phyloP scores from a whole-genome alignment of 1,284 basidiomycete species.

The Papiliotrema flavescens region DNA sequence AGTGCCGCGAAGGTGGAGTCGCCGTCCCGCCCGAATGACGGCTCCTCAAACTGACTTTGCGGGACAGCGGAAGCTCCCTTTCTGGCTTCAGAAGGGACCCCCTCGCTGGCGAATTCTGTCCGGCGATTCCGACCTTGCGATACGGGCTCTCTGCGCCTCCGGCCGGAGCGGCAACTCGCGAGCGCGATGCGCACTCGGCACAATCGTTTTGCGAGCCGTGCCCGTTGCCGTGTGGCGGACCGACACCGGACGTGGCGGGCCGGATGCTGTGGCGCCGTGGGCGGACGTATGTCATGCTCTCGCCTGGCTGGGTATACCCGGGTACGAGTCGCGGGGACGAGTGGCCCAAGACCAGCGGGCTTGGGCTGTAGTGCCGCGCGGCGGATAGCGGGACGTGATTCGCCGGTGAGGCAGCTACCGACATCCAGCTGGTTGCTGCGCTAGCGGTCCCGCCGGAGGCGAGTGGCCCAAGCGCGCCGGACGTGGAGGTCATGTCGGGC shows the following conservation, averaged over 20 bases:
- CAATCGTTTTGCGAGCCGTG: not conserved
- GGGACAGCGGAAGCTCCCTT: not conserved
- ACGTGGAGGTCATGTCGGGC: slow-evolving; percentile 27
- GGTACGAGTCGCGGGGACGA: not conserved
- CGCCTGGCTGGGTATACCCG: not conserved
- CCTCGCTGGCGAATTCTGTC: not conserved
- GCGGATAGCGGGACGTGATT: slow-evolving; percentile 28
- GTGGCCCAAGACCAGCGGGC: no score
- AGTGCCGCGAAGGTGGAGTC: not conserved
- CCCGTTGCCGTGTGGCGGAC: no score
- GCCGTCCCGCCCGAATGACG: not conserved
- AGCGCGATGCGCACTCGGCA: not conserved
- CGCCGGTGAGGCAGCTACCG: slow-evolving; percentile 15
- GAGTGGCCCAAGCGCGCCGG: slow-evolving; percentile 15
- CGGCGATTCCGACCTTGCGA: not conserved
- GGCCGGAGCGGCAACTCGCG: not conserved
- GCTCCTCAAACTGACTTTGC: not conserved
- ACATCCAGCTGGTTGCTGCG: no score
- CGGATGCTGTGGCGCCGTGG: no score
- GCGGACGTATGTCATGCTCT: not conserved
- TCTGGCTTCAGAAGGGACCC: not conserved
- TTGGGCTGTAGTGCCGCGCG: not conserved
- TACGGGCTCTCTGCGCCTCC: not conserved
- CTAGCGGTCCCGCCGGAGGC: not conserved
- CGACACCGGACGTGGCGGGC: no score